These are phyloP conservation scores for Teunomyces atbi DNA, from an alignment of 805 yeast species.

Conservation along the genomic window DNA sequence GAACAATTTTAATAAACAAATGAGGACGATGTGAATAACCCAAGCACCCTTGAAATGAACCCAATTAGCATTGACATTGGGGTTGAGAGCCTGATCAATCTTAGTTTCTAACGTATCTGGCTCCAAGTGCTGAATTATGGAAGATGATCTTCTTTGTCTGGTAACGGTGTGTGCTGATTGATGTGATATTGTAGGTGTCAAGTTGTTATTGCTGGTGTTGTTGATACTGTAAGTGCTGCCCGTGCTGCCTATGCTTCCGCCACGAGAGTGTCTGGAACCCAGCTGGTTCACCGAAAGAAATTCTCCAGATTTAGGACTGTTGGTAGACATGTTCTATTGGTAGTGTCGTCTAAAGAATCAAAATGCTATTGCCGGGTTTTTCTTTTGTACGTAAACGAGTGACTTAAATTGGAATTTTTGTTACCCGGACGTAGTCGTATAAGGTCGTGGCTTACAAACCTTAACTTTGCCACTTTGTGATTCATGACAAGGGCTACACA, in stretches of 20 bases:
- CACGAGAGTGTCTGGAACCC: constrained; percentile 7
- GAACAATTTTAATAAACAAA: constrained; percentile 67
- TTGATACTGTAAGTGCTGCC: neutral
- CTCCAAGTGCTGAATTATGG: constrained; percentile 85
- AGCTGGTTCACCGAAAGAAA: constrained; percentile 2
- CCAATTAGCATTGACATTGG: constrained; percentile 95
- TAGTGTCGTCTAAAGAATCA: neutral
- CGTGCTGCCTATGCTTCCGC: constrained; percentile 13
- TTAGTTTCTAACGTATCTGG: constrained; percentile 91
- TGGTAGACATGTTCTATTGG: constrained; percentile 2
- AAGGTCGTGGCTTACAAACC: neutral
- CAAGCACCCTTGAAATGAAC: constrained; percentile 96
- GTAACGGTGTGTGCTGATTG: constrained; percentile 24
- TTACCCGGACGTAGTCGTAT: constrained; percentile 3
- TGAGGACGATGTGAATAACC: constrained; percentile 86
- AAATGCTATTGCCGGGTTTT: constrained; percentile 6
- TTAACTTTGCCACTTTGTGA: constrained; percentile 1
- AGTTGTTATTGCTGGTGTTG: constrained; percentile 5
- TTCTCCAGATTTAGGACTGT: constrained; percentile 3
- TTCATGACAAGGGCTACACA: neutral
- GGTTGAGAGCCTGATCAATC: constrained; percentile 84
- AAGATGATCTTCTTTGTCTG: constrained; percentile 72
- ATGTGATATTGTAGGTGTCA: constrained; percentile 27
- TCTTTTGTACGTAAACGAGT: constrained; percentile 1
- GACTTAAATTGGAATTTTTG: neutral